phyloP scores from a whole-genome alignment of 441 rosid species.

The Adansonia madagascariensis region DNA sequence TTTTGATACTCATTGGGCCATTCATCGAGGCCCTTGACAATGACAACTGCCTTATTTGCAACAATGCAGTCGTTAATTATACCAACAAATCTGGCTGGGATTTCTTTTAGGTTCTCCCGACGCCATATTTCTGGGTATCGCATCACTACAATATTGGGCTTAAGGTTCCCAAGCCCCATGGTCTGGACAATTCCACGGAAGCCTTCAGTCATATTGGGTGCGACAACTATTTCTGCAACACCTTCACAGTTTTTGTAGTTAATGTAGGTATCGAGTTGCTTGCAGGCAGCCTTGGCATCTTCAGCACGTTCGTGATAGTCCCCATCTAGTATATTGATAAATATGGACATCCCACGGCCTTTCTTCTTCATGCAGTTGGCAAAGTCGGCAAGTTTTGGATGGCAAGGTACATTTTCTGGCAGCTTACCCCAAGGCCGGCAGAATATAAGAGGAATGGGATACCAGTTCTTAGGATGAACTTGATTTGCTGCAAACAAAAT shows the following conservation, averaged over 20 bases:
- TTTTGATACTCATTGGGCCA: constrained; percentile 98
- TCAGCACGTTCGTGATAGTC: constrained; percentile 95
- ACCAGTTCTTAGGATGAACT: constrained; percentile 99
- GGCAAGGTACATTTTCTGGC: constrained; percentile 98
- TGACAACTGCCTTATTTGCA: constrained; percentile 98
- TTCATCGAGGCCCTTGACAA: constrained; percentile 96
- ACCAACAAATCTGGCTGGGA: constrained; percentile 87
- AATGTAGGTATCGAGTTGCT: constrained; percentile 82
- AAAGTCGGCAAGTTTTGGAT: constrained; percentile 97
- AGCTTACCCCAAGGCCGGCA: constrained; percentile 99
- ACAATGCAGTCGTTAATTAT: constrained; percentile 96
- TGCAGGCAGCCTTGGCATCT: constrained; percentile 92
- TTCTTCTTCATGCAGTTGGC: constrained; percentile 99
- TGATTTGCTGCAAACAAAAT: constrained; percentile 74
- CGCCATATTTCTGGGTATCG: constrained; percentile 99
- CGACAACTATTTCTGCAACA: constrained; percentile 96
- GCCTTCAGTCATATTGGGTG: constrained; percentile 97
- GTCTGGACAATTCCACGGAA: constrained; percentile 97
- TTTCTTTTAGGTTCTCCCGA: constrained; percentile 87
- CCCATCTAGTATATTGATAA: constrained; percentile 74
- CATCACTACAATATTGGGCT: constrained; percentile 98
- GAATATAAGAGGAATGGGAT: constrained; percentile 94
- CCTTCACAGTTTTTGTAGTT: constrained; percentile 96
- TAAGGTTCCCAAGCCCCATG: constrained; percentile 97
- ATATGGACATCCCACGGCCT: constrained; percentile 99